Evolutionary conservation across 352 stramenopile genomes (phyloP).

Genomic region (Poterioochromonas sp.): DNA sequence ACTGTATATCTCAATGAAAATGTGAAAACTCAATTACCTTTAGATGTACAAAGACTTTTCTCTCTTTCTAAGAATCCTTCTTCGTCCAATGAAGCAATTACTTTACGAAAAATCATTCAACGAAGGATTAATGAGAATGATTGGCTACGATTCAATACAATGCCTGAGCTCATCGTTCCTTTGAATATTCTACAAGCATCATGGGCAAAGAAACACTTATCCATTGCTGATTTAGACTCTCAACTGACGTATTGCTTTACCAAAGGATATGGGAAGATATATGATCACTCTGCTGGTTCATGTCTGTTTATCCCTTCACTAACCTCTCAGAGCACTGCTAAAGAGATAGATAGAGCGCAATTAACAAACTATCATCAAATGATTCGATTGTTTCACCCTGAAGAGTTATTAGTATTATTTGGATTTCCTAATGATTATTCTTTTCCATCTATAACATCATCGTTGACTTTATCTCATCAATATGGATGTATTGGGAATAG

Average conservation of each 20-base stretch:
- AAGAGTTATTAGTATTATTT: slow-evolving; percentile 42
- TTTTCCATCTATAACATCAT: slow-evolving; percentile 37
- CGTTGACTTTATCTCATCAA: slow-evolving; percentile 35
- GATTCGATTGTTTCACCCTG: slow-evolving; percentile 44
- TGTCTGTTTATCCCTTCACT: slow-evolving; percentile 38
- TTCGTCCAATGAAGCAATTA: neutral
- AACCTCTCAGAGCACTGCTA: neutral
- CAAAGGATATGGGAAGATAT: slow-evolving; percentile 46
- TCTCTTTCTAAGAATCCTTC: neutral
- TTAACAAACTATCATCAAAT: neutral
- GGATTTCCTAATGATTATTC: slow-evolving; percentile 43
- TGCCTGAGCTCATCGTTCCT: neutral
- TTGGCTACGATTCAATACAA: neutral
- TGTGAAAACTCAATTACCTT: too few species aligned
- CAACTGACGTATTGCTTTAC: slow-evolving; percentile 51
- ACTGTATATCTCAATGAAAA: too few species aligned
- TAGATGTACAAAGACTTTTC: neutral
- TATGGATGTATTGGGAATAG: slow-evolving; percentile 44
- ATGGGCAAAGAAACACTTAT: neutral
- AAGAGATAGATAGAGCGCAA: neutral
- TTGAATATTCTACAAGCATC: neutral
- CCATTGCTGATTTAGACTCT: slow-evolving; percentile 34
- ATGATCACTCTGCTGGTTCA: slow-evolving; percentile 45
- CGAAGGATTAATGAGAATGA: neutral
- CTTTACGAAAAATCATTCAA: neutral